phyloP scores from a whole-genome alignment of 768 basidiomycete species.

The Bullera alba region DNA sequence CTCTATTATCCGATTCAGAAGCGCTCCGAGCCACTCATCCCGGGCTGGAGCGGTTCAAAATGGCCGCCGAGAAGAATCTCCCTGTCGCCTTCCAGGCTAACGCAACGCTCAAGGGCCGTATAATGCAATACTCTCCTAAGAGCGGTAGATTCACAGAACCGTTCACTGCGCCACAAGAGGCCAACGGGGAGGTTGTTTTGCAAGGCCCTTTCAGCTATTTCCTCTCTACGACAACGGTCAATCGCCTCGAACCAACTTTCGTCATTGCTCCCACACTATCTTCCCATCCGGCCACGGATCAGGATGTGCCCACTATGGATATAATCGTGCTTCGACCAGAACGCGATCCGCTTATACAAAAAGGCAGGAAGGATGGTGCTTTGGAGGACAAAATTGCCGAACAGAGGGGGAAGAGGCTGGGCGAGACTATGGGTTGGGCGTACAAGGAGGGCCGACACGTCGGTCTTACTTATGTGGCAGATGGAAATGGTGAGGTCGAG shows the following conservation, averaged over 20 bases:
- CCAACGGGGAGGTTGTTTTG: constrained; percentile 47
- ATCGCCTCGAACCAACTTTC: constrained; percentile 77
- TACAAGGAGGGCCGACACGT: constrained; percentile 72
- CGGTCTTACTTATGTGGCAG: constrained; percentile 53
- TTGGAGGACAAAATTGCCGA: constrained; percentile 6
- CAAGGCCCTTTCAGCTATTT: constrained; percentile 82
- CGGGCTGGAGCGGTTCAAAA: constrained; percentile 75
- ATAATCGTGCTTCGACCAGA: constrained; percentile 68
- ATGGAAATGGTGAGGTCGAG: constrained; percentile 28
- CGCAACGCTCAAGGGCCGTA: constrained; percentile 52
- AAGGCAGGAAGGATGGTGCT: constrained; percentile 36
- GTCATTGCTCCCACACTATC: constrained; percentile 63
- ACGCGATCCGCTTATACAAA: constrained; percentile 17
- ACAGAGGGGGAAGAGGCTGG: constrained; percentile 45
- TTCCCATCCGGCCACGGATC: constrained; percentile 48
- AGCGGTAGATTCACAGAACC: constrained; percentile 42
- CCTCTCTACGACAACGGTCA: constrained; percentile 70
- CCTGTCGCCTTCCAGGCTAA: constrained; percentile 61
- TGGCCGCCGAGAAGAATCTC: constrained; percentile 71
- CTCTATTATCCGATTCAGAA: constrained; percentile 63
- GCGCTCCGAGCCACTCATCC: constrained; percentile 61
- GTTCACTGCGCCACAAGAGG: neutral
- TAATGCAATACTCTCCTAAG: constrained; percentile 60
- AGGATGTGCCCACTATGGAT: constrained; percentile 55
- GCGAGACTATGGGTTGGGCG: constrained; percentile 58